phyloP scores from a whole-genome alignment of 1,139 yeast species.

The Yamadazyma atmosphaerica region DNA sequence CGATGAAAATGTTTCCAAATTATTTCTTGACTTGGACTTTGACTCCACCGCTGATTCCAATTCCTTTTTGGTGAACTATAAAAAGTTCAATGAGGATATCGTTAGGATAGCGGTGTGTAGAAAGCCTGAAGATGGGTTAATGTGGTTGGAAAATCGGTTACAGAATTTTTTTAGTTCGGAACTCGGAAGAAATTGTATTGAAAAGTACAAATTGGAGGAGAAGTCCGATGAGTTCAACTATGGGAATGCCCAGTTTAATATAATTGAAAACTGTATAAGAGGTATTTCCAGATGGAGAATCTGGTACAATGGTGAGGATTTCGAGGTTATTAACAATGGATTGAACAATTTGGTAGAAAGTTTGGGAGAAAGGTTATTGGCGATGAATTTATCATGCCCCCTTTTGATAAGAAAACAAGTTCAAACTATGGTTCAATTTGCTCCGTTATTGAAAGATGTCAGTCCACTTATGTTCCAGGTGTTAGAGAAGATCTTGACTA shows the following conservation, averaged over 20 bases:
- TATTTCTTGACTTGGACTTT: constrained; percentile 77
- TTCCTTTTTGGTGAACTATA: constrained; percentile 76
- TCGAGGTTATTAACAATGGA: constrained; percentile 53
- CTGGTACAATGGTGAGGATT: constrained; percentile 76
- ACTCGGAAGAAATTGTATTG: constrained; percentile 67
- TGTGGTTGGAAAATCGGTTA: constrained; percentile 77
- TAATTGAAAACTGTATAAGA: constrained; percentile 85
- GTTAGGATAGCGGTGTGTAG: constrained; percentile 86
- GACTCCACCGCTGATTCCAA: constrained; percentile 83
- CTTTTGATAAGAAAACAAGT: constrained; percentile 79
- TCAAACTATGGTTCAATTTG: constrained; percentile 93
- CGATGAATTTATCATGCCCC: constrained; percentile 78
- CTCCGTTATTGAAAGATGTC: constrained; percentile 83
- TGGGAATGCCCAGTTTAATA: constrained; percentile 80
- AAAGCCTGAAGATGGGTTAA: constrained; percentile 76
- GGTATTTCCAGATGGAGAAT: constrained; percentile 97
- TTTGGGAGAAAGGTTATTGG: constrained; percentile 74
- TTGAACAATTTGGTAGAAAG: constrained; percentile 68
- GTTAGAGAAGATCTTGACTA: constrained; percentile 80
- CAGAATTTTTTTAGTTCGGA: constrained; percentile 72
- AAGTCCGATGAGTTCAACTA: constrained; percentile 68
- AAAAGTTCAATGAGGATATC: constrained; percentile 85
- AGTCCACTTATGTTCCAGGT: constrained; percentile 75
- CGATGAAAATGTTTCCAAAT: constrained; percentile 62
- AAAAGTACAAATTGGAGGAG: constrained; percentile 56